Evolutionary conservation across 2,329 filamentous ascomycete species (phyloP).

Genomic region (Gliomastix tumulicola): DNA sequence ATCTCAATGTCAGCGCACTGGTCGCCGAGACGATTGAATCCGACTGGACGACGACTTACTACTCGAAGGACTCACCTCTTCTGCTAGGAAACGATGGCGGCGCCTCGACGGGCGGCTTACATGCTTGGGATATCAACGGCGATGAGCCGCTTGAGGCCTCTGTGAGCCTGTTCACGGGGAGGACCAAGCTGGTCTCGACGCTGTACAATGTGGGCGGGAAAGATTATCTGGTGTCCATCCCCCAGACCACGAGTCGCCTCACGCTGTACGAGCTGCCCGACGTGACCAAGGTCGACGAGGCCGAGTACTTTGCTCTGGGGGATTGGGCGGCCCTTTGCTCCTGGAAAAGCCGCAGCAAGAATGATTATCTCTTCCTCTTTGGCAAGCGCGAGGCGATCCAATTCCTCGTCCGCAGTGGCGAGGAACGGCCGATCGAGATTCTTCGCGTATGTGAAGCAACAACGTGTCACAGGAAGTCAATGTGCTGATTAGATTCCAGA

Average conservation of each 20-base stretch:
- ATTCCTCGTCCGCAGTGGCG: constrained; percentile 23
- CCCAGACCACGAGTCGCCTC: constrained; percentile 32
- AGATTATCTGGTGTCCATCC: constrained; percentile 32
- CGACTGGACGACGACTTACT: constrained; percentile 32
- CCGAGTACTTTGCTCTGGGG: constrained; percentile 26
- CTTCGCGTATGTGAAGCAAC: constrained; percentile 27
- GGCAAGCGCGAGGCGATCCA: constrained; percentile 31
- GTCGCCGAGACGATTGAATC: constrained; percentile 27
- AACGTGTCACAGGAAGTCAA: neutral
- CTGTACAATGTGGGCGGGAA: constrained; percentile 25
- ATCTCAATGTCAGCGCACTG: constrained; percentile 21
- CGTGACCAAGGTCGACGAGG: constrained; percentile 19
- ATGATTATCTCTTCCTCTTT: constrained; percentile 37
- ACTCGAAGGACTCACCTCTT: constrained; percentile 22
- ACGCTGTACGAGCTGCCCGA: constrained; percentile 26
- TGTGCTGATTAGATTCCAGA: constrained; percentile 25
- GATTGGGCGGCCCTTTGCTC: constrained; percentile 40
- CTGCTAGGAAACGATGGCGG: constrained; percentile 39
- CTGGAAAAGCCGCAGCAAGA: constrained; percentile 32
- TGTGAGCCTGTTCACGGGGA: constrained; percentile 24
- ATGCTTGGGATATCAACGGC: constrained; percentile 23
- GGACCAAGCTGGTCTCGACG: constrained; percentile 35
- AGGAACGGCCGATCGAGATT: constrained; percentile 21
- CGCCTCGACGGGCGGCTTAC: constrained; percentile 33
- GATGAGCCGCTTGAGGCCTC: constrained; percentile 21